Base-by-base conservation (phyloP, 257 asterid species). In the Thymus quinquecostatus region DNA sequence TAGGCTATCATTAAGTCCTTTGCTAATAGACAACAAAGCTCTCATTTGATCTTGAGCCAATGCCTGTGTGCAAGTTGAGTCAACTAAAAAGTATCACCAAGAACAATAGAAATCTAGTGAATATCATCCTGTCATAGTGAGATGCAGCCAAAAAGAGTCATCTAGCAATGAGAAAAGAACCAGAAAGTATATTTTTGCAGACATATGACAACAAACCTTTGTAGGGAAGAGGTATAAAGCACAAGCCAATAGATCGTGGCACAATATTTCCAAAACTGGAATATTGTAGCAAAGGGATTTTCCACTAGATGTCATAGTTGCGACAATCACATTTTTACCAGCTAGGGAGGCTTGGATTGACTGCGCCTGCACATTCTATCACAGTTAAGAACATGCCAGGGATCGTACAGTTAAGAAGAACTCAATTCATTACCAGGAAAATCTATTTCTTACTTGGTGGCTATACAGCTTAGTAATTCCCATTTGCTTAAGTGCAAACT, bases 281-380 rank as follows among this genome's bases (percentile, higher is more conserved):
- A 94, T 81, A 79, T 91, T 91, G 82, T 91, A 94, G 83, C 99
- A 94, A 75, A 94, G 99, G 68, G 99, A 94, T 83, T 94, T 94
- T 83, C 99, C 99, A 77, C 99, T 94, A 71, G 98, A 91, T 69
- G 99, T 94, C 97, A 89, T 84, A 80, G 97, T 94, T 69, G 97
- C 96, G 78, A 94, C 97, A 49, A 89, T 86, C 60, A 91, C 99
- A 84, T 88, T 84, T 79, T 94, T 86, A 60, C 98, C 96, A 65
- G 88, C 89, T 68, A 94, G 97, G 28, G 98, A 89, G 64, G 96
- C 98, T 84, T 82, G 84, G 63, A 91, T 84, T 64, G 98, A 89
- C 69, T 88, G 86, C 5, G 92, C 95, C 99, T 94, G 82, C 33
- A 60, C 72, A 78, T 66, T 67, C 61, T 40, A 74, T 59, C 71